Evolutionary conservation across 2,329 filamentous ascomycete genomes (phyloP), one percentile per base, ranked within the genome.

Genomic region (Sclerotinia glacialis): DNA sequence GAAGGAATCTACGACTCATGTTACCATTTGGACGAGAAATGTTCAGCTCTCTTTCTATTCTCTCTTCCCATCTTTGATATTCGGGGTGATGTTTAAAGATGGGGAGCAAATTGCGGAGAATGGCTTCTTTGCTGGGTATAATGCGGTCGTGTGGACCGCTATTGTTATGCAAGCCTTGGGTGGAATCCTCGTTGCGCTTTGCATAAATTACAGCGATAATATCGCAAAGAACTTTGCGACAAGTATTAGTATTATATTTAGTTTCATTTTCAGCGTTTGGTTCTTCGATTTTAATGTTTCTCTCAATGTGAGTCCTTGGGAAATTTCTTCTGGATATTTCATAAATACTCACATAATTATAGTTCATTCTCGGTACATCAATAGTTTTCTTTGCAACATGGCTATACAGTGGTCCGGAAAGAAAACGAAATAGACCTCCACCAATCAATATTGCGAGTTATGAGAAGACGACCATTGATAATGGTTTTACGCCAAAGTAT

Each of bases 121-220:
- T 69, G 95, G 95, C 16, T 96, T 98, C 78, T 98, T 99, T 72
- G 89, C 91, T 67, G 95, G 95, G 3, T 99, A 98, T 79, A 97
- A 96, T 76, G 90, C 86, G 83, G 83, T 94, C 26, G 94, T 98
- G 3, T 97, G 93, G 93, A 83, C 87, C 6, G 90, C 93, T 5
- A 91, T 98, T 72, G 76, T 87, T 7, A 84, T 95, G 67, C 95
- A 99, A 77, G 91, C 93, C 0, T 79, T 89, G 46, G 93, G 93
- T 42, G 95, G 94, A 31, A 85, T 98, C 37, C 80, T 96, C n/a
- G 89, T 92, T 12, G 90, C 90, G 1, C 83, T 95, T 68, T 91
- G 89, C 76, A 89, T 95, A 77, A 91, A 89, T 69, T 91, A 92
- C 75, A 88, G 90, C 6, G 90, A 95, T 79, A 96, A 95, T 74